Evolutionary conservation across 176 grass and related monocot genomes (phyloP), one percentile per base, ranked within the genome.

Genomic region (Ensete ventricosum): DNA sequence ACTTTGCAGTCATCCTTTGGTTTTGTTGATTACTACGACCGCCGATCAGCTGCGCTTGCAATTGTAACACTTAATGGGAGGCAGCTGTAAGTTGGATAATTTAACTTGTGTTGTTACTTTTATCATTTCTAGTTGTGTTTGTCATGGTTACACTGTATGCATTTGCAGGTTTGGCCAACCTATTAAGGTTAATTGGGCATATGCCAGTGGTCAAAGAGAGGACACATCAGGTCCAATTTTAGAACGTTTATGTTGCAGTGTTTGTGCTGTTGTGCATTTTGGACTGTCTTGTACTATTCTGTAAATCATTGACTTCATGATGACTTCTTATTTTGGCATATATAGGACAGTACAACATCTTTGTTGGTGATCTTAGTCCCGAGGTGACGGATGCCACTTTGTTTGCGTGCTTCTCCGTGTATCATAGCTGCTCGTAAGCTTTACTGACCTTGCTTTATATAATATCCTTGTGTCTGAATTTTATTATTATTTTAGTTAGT

Each of bases 111-210:
- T 83, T 85, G 13, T 57, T 50, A 6, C 52, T 52, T 50, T 1
- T 16, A 16, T 13, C 53, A 22, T 20, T 17, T 14, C 34, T 43
- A 6, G 34, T 43, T 6, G 34, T 43, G 34, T 43, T 52, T 50
- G 9, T 72, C 11, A 72, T 72, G 16, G 12, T 52, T 72, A 62
- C 55, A 23, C 1, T 79, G 60, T 9, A 72, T 22, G 2, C 53
- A 72, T 79, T 85, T 83, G 50, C 80, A 98, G 94, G 75, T 93
- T 89, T 89, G 94, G 94, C 51, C 94, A 93, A 76, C 86, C 90
- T 77, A 85, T 98, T 67, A 93, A 92, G 89, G 94, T 98, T 73
- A 98, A 98, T 77, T 98, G 94, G 94, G 94, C 94, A 82, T 98
- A 98, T 65, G 83, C 94, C 76, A 98, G 94, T 78, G 85, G 87